Conservation (phyloP, 306 rosid genomes). For the Casuarina glauca region DNA sequence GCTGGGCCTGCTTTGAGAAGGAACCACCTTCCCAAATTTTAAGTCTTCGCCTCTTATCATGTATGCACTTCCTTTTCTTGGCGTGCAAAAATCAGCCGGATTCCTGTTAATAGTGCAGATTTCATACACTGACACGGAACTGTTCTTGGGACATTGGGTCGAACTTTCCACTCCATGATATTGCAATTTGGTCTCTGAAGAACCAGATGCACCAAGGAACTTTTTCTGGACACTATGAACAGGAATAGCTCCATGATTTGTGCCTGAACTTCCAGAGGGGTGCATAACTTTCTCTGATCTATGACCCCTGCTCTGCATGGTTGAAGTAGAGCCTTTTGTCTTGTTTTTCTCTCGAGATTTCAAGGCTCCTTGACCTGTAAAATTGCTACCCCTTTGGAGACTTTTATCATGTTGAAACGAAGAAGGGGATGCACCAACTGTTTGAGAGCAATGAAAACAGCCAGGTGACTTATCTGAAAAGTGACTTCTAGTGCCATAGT, state of each 20-base stretch:
- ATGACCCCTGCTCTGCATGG: slow-evolving; percentile 40
- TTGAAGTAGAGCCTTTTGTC: slow-evolving; percentile 41
- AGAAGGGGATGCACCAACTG: slow-evolving; percentile 54
- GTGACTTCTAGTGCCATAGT: slow-evolving; percentile 40
- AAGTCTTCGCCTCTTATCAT: slow-evolving; percentile 92
- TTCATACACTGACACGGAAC: slow-evolving; percentile 26
- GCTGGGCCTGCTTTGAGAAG: slow-evolving; percentile 36
- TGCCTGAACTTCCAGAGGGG: slow-evolving; percentile 32
- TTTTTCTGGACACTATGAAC: slow-evolving; percentile 29
- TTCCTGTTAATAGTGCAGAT: slow-evolving; percentile 67
- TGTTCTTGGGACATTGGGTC: slow-evolving; percentile 32
- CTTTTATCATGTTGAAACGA: slow-evolving; percentile 48
- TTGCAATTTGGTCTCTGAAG: slow-evolving; percentile 35
- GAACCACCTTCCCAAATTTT: slow-evolving; percentile 45
- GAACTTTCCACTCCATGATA: slow-evolving; percentile 37
- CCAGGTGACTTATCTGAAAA: slow-evolving; percentile 55
- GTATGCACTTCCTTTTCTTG: slow-evolving; percentile 62
- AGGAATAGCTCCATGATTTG: slow-evolving; percentile 30
- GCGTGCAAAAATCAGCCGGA: slow-evolving; percentile 87
- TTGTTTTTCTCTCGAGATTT: slow-evolving; percentile 60
- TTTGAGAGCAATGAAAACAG: slow-evolving; percentile 47
- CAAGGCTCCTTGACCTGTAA: slow-evolving; percentile 43
- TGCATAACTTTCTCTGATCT: slow-evolving; percentile 23
- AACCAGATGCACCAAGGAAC: slow-evolving; percentile 24
- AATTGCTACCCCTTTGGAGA: slow-evolving; percentile 33